These are phyloP conservation scores for Protomyces gravidus DNA, from an alignment of 1,139 yeast genomes.

Conservation along the genomic window DNA sequence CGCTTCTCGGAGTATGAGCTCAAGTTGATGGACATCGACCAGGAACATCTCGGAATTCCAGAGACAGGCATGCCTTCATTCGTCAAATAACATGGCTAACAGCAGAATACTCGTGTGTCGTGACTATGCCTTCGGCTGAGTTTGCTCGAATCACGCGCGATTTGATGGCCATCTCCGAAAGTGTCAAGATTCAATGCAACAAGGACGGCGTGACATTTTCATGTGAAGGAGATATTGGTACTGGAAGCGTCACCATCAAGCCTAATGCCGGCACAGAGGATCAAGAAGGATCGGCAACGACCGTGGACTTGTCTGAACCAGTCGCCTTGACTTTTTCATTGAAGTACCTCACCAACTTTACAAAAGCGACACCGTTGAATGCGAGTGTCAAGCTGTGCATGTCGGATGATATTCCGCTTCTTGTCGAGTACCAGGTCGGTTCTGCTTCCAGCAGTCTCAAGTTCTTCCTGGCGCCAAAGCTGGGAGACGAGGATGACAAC, in stretches of 20 bases:
- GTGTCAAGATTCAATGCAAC: conserved; percentile 77
- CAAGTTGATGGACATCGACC: conserved; percentile 93
- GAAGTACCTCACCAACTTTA: conserved; percentile 82
- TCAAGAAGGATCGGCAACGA: conserved; percentile 63
- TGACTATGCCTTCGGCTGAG: conserved; percentile 82
- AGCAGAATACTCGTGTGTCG: conserved; percentile 65
- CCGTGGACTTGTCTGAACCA: conserved; percentile 76
- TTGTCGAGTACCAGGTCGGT: conserved; percentile 77
- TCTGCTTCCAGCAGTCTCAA: conserved; percentile 65
- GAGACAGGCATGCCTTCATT: conserved; percentile 54
- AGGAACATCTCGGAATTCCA: conserved; percentile 88
- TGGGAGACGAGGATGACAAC: conserved; percentile 69
- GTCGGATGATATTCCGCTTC: conserved; percentile 88
- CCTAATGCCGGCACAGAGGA: conserved; percentile 67
- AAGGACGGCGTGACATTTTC: conserved; percentile 88
- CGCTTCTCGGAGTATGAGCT: conserved; percentile 87
- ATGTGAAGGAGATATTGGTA: conserved; percentile 89
- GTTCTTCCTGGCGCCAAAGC: conserved; percentile 96
- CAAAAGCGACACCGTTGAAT: conserved; percentile 81
- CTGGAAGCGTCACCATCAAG: conserved; percentile 80
- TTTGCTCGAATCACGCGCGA: conserved; percentile 89
- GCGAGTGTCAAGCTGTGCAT: conserved; percentile 73
- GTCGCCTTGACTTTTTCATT: conserved; percentile 87
- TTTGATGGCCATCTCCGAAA: conserved; percentile 77
- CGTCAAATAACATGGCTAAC: neutral